Percentiles rank a stretch among this genome's conserved stretches.
Evolutionary conservation across 805 yeast species (phyloP).

Genomic region (Zygosaccharomyces bailii): DNA sequence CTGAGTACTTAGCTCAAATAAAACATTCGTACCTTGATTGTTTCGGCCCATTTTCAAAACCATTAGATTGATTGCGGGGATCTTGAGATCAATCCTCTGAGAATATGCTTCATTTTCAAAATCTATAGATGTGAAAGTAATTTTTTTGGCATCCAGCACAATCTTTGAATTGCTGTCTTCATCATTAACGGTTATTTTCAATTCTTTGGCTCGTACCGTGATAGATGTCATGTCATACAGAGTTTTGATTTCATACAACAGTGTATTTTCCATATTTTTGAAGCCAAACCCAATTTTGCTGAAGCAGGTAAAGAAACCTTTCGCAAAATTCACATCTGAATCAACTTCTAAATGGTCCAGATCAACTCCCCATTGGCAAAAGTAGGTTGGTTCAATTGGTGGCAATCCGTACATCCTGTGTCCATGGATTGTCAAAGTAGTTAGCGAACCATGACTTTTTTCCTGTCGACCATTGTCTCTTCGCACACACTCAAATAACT

Average conservation of each 20-base stretch:
- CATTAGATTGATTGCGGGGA: conserved; percentile 45
- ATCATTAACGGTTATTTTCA: conserved; percentile 43
- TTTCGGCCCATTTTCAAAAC: conserved; percentile 15
- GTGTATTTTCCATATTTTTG: conserved; percentile 70
- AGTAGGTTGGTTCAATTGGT: conserved; percentile 82
- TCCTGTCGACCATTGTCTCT: conserved; percentile 21
- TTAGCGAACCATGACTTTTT: conserved; percentile 26
- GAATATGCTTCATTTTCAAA: conserved; percentile 66
- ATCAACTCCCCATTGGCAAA: conserved; percentile 85
- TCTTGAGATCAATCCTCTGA: conserved; percentile 45
- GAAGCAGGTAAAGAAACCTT: conserved; percentile 42
- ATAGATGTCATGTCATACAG: conserved; percentile 69
- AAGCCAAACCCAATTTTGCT: conserved; percentile 58
- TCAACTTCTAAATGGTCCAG: conserved; percentile 56
- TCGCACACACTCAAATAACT: conserved; percentile 32
- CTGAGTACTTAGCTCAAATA: conserved; percentile 53
- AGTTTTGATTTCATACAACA: conserved; percentile 52
- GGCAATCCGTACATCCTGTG: conserved; percentile 93
- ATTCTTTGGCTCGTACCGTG: conserved; percentile 48
- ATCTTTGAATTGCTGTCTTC: conserved; percentile 29
- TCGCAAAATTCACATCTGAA: conserved; percentile 46
- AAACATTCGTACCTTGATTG: conserved; percentile 20
- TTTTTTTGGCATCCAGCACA: conserved; percentile 22
- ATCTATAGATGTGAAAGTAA: conserved; percentile 55
- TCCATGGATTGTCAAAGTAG: conserved; percentile 66